Conservation (phyloP, 2,329 filamentous ascomycete genomes). For the Coniochaeta ligniaria region DNA sequence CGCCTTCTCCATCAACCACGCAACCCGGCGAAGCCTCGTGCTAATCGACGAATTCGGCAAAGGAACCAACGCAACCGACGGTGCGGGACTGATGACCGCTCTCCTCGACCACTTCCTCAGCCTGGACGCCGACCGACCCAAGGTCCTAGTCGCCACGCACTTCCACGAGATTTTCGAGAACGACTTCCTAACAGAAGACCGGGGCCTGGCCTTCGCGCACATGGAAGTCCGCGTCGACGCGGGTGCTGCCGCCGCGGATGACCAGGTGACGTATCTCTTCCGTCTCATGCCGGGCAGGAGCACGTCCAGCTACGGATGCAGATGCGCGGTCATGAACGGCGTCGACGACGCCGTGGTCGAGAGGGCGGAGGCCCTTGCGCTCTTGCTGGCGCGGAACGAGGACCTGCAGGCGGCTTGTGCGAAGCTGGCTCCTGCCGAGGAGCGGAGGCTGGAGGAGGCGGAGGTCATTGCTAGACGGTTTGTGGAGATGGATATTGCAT, state of each 20-base stretch:
- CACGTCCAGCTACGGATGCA: constrained; percentile 74
- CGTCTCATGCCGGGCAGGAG: constrained; percentile 61
- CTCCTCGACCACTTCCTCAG: constrained; percentile 49
- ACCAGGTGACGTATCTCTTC: constrained; percentile 70
- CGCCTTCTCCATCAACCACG: constrained; percentile 65
- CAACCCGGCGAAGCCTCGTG: constrained; percentile 70
- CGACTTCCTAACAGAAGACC: constrained; percentile 42
- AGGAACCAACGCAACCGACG: constrained; percentile 51
- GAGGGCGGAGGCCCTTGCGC: constrained; percentile 67
- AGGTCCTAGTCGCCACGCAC: constrained; percentile 55
- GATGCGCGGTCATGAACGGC: constrained; percentile 82
- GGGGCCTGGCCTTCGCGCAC: constrained; percentile 53
- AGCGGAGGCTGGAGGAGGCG: constrained; percentile 59
- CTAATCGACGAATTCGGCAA: constrained; percentile 90
- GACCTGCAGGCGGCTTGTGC: constrained; percentile 70
- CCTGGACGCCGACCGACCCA: constrained; percentile 39
- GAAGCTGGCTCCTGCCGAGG: constrained; percentile 56
- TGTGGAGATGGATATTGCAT: constrained; percentile 34
- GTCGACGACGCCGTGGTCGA: constrained; percentile 65
- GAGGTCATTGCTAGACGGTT: constrained; percentile 54
- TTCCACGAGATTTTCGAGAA: constrained; percentile 68
- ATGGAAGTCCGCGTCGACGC: constrained; percentile 63
- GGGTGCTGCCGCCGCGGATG: constrained; percentile 39
- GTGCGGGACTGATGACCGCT: constrained; percentile 50
- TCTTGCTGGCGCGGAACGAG: constrained; percentile 62